Evolutionary conservation across 225 moss, liverwort and hornwort genomes (phyloP), one percentile per base, ranked within the genome.

Genomic region (Marchantia polymorpha): DNA sequence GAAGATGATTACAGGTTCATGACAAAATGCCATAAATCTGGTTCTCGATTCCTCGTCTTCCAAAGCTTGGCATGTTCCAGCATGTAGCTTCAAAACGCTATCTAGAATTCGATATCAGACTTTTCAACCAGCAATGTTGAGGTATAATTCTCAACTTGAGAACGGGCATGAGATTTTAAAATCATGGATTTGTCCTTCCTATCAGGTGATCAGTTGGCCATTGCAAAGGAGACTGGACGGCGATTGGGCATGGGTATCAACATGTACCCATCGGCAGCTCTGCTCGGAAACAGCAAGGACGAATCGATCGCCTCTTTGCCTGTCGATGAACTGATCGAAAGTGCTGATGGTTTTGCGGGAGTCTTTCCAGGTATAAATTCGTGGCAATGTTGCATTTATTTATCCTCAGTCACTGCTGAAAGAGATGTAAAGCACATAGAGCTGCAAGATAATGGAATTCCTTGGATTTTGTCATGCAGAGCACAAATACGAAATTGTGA

Each of bases 281-380:
- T 86, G 65, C 68, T 86, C 0, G 65, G 58, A 50, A 12, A 23
- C 8, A 26, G 54, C 59, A 64, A 69, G 9, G 52, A 39, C 9
- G 12, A 0, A 0, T 23, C 77, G 15, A 7, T 50, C 3, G 19
- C 52, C 10, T 6, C 69, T 29, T 0, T 51, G 47, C 68, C 68
- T 31, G 78, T 69, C 6, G 68, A 78, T 56, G 78, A 68, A 12
- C 25, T 78, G 68, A 69, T 78, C 52, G 78, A 68, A 52, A 69
- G 53, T 16, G 94, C 94, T 15, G 94, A 94, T 74, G 94, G 94
- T 7, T 94, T 94, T 72, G 94, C 94, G 0, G 94, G 94, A 48
- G 94, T 92, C 29, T 94, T 90, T 76, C 94, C 80, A 94, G 92
- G 83, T 78, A 65, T 27, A 65, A 64, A 12, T 52, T 78, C 23